Evolutionary conservation across 2,329 filamentous ascomycete species (phyloP), one percentile per base, ranked within the genome.

Genomic region (Cytospora piceicola): DNA sequence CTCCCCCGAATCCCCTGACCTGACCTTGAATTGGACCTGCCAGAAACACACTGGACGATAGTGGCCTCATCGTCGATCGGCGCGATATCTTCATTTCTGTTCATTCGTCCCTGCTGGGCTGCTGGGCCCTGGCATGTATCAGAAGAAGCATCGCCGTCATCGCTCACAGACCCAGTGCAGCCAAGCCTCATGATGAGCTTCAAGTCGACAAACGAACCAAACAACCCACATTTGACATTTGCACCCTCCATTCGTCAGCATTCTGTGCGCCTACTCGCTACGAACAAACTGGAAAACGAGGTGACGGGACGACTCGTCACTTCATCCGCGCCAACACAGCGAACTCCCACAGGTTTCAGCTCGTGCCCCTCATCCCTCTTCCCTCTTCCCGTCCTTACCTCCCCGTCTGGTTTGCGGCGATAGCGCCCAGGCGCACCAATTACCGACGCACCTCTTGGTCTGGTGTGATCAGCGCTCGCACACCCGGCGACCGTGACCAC

Each of bases 361-460:
- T 57, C 61, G 9, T 51, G 51, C 20, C 42, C 17, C 49, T 29
- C 52, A 27, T 65, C 30, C 63, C 58, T n/a, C n/a, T n/a, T n/a
- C n/a, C n/a, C 49, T 29, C 52, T 32, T 65, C 30, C 63, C 58
- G 62, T 64, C 55, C 57, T 56, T 22, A 60, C 36, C 34, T 59
- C 27, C 27, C 56, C 56, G 62, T 63, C 52, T 63, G 60, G 36
- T 53, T 62, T n/a, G 60, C 53, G 3, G 20, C 53, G 29, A 62
- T 30, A 56, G 57, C 57, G 57, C 57, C 58, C 57, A 61, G 63
- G 57, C 51, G 57, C 63, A 61, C 62, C 56, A 65, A 65, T 65
- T 65, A 36, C 34, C 53, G 32, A 46, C 39, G 36, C 34, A 58
- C 46, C 57, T 34, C 29, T 56, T n/a, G n/a, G 46, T 39, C 53